Evolutionary conservation across 2,329 filamentous ascomycete species (phyloP).

Genomic region (Cercospora citrullina): DNA sequence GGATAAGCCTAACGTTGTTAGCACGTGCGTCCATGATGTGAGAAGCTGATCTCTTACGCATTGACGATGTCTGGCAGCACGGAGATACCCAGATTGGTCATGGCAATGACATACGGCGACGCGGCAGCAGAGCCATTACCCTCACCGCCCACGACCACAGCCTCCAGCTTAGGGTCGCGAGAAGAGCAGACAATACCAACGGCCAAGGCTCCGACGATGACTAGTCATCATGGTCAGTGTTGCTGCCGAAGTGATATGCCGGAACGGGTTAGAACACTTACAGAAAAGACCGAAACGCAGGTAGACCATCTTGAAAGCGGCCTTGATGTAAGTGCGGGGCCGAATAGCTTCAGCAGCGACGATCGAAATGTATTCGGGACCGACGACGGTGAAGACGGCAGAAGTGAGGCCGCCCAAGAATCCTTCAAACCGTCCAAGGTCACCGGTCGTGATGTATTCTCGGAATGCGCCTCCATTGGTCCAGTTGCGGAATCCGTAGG

Average conservation of each 20-base stretch:
- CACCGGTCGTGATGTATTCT: slow-evolving; percentile 34
- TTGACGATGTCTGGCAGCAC: slow-evolving; percentile 47
- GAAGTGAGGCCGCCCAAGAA: slow-evolving; percentile 39
- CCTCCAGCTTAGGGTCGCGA: slow-evolving; percentile 33
- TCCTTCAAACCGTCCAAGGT: slow-evolving; percentile 40
- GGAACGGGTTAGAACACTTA: background rate
- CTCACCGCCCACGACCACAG: slow-evolving; percentile 27
- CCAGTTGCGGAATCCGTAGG: slow-evolving; percentile 50
- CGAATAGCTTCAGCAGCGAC: slow-evolving; percentile 50
- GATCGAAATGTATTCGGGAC: slow-evolving; percentile 53
- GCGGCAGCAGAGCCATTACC: slow-evolving; percentile 37
- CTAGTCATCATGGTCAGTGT: slow-evolving; percentile 40
- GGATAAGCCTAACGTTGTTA: slow-evolving; percentile 32
- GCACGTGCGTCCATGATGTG: background rate
- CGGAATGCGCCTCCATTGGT: slow-evolving; percentile 39
- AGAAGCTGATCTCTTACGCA: slow-evolving; percentile 24
- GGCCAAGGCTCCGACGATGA: slow-evolving; percentile 48
- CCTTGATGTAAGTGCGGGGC: slow-evolving; percentile 48
- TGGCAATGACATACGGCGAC: slow-evolving; percentile 41
- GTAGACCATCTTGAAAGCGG: slow-evolving; percentile 52
- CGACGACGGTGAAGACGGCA: slow-evolving; percentile 50
- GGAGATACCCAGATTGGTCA: slow-evolving; percentile 45
- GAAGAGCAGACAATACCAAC: slow-evolving; percentile 45
- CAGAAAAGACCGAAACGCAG: slow-evolving; percentile 42
- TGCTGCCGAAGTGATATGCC: background rate